phyloP scores from a whole-genome alignment of 2,329 filamentous ascomycete genomes.

The Ceratocystis cubensis region DNA sequence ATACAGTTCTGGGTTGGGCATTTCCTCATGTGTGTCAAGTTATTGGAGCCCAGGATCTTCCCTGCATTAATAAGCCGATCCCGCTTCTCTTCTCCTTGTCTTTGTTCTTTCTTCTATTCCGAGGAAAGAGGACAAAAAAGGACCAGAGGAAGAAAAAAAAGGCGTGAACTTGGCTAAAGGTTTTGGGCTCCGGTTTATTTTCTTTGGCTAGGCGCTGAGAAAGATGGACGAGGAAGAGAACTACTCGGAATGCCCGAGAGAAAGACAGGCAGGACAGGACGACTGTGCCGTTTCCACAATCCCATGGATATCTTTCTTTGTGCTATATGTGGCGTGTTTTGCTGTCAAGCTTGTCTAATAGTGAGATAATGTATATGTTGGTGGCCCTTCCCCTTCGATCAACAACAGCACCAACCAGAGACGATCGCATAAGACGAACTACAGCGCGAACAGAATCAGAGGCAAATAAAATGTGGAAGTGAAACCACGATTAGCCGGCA shows the following conservation, averaged over 20 bases:
- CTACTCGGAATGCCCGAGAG: neutral
- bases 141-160: neutral
- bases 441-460: neutral
- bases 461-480: neutral
- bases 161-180: neutral
- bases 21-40: neutral
- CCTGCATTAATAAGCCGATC: neutral
- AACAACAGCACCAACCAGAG: constrained; percentile 1
- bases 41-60: neutral
- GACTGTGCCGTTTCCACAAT: too few relatives aligned
- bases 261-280: too few relatives aligned
- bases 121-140: neutral
- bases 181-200: neutral
- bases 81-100: neutral
- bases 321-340: too few relatives aligned
- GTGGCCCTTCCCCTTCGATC: neutral
- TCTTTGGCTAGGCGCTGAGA: neutral
- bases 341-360: too few relatives aligned
- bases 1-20: neutral
- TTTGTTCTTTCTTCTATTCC: neutral
- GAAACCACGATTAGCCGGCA: neutral
- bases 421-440: neutral
- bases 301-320: too few relatives aligned
- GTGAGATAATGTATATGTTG: too few relatives aligned
- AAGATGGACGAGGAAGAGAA: neutral